Conservation (phyloP, 192 early-diverging fungal species). For the Coemansia sp. region DNA sequence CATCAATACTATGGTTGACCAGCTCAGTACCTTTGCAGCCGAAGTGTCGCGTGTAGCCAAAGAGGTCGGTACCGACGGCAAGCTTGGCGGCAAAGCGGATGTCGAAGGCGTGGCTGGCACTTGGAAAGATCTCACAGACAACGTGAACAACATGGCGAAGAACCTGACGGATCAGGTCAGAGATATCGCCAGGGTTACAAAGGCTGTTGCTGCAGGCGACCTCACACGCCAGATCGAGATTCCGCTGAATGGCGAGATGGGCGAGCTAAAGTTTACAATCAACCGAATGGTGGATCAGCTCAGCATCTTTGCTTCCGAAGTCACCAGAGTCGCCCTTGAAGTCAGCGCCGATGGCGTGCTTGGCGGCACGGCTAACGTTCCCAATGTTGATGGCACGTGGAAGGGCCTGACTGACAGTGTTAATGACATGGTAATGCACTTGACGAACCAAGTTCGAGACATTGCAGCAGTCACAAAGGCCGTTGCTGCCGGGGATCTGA, state of each 20-base stretch:
- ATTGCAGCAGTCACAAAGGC: conserved; percentile 63
- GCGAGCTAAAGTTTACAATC: conserved; percentile 59
- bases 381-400: conserved; percentile 63
- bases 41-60: conserved; percentile 65
- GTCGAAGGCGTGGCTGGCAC: conserved; percentile 57
- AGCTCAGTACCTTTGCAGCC: conserved; percentile 56
- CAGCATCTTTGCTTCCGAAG: conserved; percentile 60
- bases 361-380: conserved; percentile 62
- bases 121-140: conserved; percentile 60
- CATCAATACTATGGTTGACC: conserved; percentile 66
- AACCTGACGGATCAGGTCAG: conserved; percentile 63
- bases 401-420: conserved; percentile 67
- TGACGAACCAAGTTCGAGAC: conserved; percentile 63
- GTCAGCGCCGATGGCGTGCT: conserved; percentile 66
- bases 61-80: conserved; percentile 67
- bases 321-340: conserved; percentile 63
- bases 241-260: conserved; percentile 60
- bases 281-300: conserved; percentile 67
- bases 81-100: conserved; percentile 57
- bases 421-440: conserved; percentile 63
- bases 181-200: conserved; percentile 60
- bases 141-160: conserved; percentile 60
- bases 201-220: conserved; percentile 60
- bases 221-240: conserved; percentile 58
- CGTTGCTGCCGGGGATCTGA: conserved; percentile 59